Evolutionary conservation across 306 rosid genomes (phyloP), one percentile per base, ranked within the genome.

Genomic region (Acacia confusa): DNA sequence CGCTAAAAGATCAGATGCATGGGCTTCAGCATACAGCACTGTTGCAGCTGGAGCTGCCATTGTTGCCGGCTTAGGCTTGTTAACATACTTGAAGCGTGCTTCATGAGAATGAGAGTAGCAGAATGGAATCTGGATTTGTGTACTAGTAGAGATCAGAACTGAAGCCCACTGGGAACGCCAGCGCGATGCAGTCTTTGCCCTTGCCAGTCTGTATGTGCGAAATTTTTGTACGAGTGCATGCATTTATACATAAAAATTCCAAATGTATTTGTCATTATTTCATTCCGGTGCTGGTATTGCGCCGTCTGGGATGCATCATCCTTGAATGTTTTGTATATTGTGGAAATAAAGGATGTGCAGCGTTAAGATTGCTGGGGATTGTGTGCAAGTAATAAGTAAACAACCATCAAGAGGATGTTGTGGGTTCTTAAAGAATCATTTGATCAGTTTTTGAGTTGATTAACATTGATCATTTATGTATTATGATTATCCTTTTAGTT

Each of bases 41-140:
- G 92, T 55, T 55, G 98, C 99, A 77, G 99, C 99, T 12, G 98
- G 98, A 74, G 99, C 99, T 32, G 99, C 99, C 9, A 84, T 96
- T 15, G 95, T 89, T 76, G 95, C 97, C 38, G 98, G 97, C 40
- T 88, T 96, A 63, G 95, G 98, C 81, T 77, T 96, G 47, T 79
- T 96, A 67, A 91, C 98, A 11, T 92, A 81, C 85, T 79, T 94
- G 89, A 94, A 84, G 78, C 92, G 98, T 82, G 72, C 78, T 57
- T 78, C 75, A 82, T 72, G 64, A 32, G 58, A 72, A 82, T 50
- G 48, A 25, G 34, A 67, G 52, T 63, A 48, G 63, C 38, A 17
- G 70, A 50, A 76, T 11, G 7, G 75, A 69, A 41, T 17, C 25
- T 53, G 16, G 68, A 17, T 66, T 68, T 55, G 14, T 78, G 20